These are phyloP conservation scores for Nicotiana attenuata DNA, from an alignment of 257 asterid species.

Conservation along the genomic window DNA sequence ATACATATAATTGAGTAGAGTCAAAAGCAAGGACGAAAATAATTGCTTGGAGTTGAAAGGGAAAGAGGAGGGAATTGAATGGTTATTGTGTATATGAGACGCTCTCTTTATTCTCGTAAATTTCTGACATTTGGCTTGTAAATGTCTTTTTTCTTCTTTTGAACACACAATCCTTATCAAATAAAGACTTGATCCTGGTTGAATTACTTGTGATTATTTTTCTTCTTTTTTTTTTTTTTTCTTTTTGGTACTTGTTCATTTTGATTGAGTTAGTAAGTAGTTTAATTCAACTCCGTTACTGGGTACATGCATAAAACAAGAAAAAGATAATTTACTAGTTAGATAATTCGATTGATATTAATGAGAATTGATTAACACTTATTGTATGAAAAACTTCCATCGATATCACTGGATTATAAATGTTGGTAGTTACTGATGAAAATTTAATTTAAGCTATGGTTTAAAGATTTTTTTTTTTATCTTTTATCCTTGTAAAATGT, in stretches of 20 bases:
- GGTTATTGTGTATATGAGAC: not conserved
- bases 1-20: not conserved
- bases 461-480: not conserved
- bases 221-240: too few relatives aligned
- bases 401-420: too few relatives aligned
- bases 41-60: slow-evolving; percentile 5
- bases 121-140: not conserved
- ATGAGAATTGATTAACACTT: not conserved
- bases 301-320: too few relatives aligned
- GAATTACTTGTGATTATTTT: not conserved
- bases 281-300: too few relatives aligned
- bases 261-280: not conserved
- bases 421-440: not conserved
- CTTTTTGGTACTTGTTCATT: not conserved
- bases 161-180: not conserved
- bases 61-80: not conserved
- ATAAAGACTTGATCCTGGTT: not conserved
- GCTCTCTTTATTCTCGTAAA: not conserved
- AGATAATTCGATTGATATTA: not conserved
- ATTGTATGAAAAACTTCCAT: not conserved
- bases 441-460: not conserved
- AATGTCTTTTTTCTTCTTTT: not conserved
- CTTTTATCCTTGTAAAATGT: too few relatives aligned
- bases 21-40: not conserved
- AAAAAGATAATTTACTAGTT: not conserved